Evolutionary conservation across 495 filamentous ascomycete genomes (phyloP).

Genomic region (Lasiosphaeria hispida): DNA sequence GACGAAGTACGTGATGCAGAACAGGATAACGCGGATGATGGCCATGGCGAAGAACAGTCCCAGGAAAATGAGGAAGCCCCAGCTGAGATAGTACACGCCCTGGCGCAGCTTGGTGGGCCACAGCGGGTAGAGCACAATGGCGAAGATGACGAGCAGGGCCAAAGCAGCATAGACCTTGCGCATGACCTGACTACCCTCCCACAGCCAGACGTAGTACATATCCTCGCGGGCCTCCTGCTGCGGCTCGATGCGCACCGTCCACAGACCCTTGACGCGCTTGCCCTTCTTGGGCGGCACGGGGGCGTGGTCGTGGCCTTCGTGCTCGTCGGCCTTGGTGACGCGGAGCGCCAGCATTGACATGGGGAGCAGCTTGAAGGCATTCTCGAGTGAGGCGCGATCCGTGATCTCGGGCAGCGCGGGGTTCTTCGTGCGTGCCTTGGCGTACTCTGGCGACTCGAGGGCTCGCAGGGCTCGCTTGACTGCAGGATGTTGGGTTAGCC

Average conservation of each 20-base stretch:
- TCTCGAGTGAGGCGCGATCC: constrained; percentile 81
- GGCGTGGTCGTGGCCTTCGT: constrained; percentile 67
- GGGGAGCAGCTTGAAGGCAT: constrained; percentile 91
- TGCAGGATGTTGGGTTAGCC: constrained; percentile 35
- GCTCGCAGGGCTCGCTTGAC: constrained; percentile 97
- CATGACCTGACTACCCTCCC: constrained; percentile 90
- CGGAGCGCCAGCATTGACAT: constrained; percentile 93
- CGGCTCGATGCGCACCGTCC: constrained; percentile 95
- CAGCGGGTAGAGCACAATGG: constrained; percentile 90
- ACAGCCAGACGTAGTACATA: constrained; percentile 95
- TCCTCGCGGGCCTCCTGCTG: constrained; percentile 91
- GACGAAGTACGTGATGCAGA: constrained; percentile 84
- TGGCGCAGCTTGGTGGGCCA: constrained; percentile 90
- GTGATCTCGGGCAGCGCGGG: constrained; percentile 82
- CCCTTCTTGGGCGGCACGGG: constrained; percentile 54
- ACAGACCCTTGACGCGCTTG: constrained; percentile 91
- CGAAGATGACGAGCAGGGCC: constrained; percentile 76
- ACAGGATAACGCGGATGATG: constrained; percentile 93
- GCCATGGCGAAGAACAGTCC: constrained; percentile 97
- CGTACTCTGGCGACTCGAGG: constrained; percentile 84
- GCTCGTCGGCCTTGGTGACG: constrained; percentile 76
- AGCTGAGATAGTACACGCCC: constrained; percentile 96
- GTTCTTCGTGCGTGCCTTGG: constrained; percentile 84
- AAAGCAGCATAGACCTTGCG: constrained; percentile 85
- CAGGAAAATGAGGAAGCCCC: constrained; percentile 87